Conservation (phyloP, 2,329 filamentous ascomycete species). For the Seiridium cupressi region DNA sequence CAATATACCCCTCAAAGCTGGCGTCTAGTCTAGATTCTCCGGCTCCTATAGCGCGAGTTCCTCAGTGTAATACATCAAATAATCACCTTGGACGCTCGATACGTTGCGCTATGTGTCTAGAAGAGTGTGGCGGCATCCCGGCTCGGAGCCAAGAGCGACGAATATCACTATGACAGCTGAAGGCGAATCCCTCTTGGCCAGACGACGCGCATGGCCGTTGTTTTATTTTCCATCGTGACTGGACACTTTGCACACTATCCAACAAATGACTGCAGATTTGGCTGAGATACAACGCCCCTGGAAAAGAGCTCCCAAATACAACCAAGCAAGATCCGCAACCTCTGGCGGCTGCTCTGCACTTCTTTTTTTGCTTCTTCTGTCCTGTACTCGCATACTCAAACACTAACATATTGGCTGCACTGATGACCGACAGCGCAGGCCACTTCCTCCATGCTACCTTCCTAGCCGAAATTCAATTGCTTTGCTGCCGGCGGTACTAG, state of each 20-base stretch:
- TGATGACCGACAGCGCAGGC: constrained; percentile 11
- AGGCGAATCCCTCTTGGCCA: not conserved
- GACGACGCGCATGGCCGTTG: not conserved
- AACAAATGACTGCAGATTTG: not conserved
- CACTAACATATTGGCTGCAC: constrained; percentile 11
- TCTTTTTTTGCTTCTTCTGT: not conserved
- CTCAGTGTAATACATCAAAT: too few relatives aligned
- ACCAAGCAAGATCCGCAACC: not conserved
- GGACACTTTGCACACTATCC: not conserved
- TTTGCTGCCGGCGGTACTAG: not conserved
- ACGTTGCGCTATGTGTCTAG: too few relatives aligned
- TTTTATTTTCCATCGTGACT: not conserved
- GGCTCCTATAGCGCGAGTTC: too few relatives aligned
- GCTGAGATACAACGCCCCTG: not conserved
- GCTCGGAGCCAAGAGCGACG: too few relatives aligned
- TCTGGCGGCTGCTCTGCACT: not conserved
- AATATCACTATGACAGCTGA: too few relatives aligned
- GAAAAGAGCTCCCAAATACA: not conserved
- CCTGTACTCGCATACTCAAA: not conserved
- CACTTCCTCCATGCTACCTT: not conserved
- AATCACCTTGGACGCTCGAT: too few relatives aligned
- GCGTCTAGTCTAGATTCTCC: too few relatives aligned
- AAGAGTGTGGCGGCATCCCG: too few relatives aligned
- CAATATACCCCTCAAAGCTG: too few relatives aligned
- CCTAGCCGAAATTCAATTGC: not conserved